Base-by-base conservation (phyloP, 345 rosid species). In the Hypericum androsaemum region DNA sequence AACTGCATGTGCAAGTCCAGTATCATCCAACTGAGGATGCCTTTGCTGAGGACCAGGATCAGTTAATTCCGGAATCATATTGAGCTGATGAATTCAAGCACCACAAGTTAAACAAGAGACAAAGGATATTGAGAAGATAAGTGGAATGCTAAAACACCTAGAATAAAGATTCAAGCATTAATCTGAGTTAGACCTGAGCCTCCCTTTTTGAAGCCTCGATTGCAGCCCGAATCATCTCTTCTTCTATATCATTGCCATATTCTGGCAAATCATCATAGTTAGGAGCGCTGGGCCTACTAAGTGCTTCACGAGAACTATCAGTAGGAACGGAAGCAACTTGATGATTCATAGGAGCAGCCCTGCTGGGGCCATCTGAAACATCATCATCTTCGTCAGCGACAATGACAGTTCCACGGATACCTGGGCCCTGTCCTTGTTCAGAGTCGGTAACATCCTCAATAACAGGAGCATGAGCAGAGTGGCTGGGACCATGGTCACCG, bases 161-260 rank as follows among this genome's bases (percentile, higher is more conserved):
- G 32, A 22, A 22, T 22, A 22, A 1, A 22, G 1, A 22, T 22
- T 22, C 32, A 22, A 22, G 32, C 32, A 22, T 22, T 22, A 4
- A 22, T 22, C 32, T n/a, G 32, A 22, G 32, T 22, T 22, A 22
- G 1, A 78, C 90, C 81, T 67, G 76, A 64, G 74, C 81, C 45
- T 86, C 97, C 62, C 41, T 58, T 60, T 72, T 94, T 38, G 99
- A 94, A 66, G 99, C 99, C 81, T 94, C 99, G 53, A 94, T 88
- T 60, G 99, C 99, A 73, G 97, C 99, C 60, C 67, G 73, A 65
- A 94, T 60, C 99, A 94, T 94, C 72, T 94, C 89, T 79, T 94
- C 99, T 75, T 94, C 99, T 47, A 88, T 82, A 57, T 89, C 98
- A 80, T 80, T 73, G 71, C 58, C 37, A 70, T 71, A 63, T 59